These are phyloP conservation scores for Umbilicus rupestris DNA, from an alignment of 164 flowering plant species.

Conservation along the genomic window DNA sequence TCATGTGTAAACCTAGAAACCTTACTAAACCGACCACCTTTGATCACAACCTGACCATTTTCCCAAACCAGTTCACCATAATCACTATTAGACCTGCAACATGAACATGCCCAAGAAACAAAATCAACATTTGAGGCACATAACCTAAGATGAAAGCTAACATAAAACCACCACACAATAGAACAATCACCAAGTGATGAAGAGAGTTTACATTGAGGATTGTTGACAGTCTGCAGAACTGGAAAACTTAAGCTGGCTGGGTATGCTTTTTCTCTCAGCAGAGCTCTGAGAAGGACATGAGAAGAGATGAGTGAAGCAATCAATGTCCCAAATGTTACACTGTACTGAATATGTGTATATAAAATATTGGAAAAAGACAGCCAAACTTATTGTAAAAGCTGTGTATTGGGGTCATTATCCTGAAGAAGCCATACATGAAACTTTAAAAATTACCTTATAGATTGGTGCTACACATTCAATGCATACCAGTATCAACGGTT, in stretches of 20 bases:
- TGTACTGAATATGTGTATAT: neutral
- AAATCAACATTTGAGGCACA: neutral
- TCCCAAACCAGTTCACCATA: slow-evolving; percentile 17
- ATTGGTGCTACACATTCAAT: neutral
- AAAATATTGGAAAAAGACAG: neutral
- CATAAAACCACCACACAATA: too few species aligned
- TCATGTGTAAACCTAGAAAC: neutral
- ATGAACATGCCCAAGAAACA: neutral
- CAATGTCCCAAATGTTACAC: neutral
- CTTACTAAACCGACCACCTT: slow-evolving; percentile 5
- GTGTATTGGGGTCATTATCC: neutral
- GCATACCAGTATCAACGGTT: neutral
- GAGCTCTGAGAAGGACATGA: neutral
- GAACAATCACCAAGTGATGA: neutral
- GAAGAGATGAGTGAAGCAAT: neutral
- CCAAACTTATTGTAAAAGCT: neutral
- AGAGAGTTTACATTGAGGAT: neutral
- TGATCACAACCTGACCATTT: slow-evolving; percentile 14
- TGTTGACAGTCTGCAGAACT: neutral
- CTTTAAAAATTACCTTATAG: too few species aligned
- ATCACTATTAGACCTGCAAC: slow-evolving; percentile 13
- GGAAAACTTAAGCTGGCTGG: neutral
- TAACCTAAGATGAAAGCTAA: neutral
- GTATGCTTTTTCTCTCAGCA: neutral
- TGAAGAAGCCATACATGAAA: neutral